Base-by-base conservation (phyloP, 805 yeast genomes). In the Candida chilensis region DNA sequence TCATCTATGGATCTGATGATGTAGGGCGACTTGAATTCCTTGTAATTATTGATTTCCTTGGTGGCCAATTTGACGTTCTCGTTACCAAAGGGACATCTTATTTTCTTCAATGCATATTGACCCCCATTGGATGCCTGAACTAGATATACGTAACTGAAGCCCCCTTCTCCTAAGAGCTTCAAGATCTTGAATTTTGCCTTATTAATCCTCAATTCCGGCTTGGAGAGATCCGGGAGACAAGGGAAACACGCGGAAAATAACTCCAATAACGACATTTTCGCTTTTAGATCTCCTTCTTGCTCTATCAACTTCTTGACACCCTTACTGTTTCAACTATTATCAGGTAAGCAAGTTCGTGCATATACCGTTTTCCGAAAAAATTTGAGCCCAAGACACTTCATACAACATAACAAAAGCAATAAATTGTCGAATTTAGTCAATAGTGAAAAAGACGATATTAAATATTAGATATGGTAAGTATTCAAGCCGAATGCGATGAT, bases 81-180 rank as follows among this genome's bases (percentile, higher is more conserved):
- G 28, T 81, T 68, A 2, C 95, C 95, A 53, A 78, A 83, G 2
- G 94, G 87, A 52, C 96, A 87, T 36, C 88, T 62, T 32, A 86
- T 83, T 58, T 83, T 82, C 59, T 88, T 88, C 46, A 88, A 57
- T 3, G 95, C 95, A 45, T 74, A 83, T 25, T 52, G 49, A 21
- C 67, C 68, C 20, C 66, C 57, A 38, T 64, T 57, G 16, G 61
- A 50, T 27, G 62, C 59, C 38, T 74, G 64, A 3, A 87, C 94
- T 15, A 86, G 59, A 46, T 88, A 88, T 6, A 85, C 95, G 42
- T 81, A 86, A 1, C 94, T 78, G 47, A 81, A 82, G 10, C 92
- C 94, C 3, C 95, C 94, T 57, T 87, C 96, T 7, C 95, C 95
- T 5, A 88, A 59, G n/a, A 88, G 64, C 35, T 74, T 67, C 32